These are phyloP conservation scores for Plantago coronopus DNA, from an alignment of 305 asterid genomes.

Conservation along the genomic window DNA sequence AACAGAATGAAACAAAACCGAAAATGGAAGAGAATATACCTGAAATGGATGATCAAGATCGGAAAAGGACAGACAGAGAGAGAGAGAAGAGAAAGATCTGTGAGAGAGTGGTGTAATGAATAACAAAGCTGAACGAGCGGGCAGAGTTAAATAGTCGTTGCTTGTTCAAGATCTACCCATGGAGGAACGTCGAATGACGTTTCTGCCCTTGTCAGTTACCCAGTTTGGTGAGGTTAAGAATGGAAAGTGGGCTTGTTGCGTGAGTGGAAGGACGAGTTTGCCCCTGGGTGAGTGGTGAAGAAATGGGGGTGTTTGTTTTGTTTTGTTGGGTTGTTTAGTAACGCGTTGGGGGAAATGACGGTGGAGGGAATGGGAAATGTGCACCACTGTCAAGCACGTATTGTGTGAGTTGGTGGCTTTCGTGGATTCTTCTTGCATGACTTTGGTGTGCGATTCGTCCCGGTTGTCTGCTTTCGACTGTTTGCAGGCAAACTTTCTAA, in stretches of 20 bases:
- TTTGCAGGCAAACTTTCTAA: too few relatives aligned
- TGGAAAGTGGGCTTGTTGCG: too few relatives aligned
- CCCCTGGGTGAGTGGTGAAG: conserved; percentile 6
- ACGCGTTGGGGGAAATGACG: conserved; percentile 2
- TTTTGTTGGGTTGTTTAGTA: not conserved
- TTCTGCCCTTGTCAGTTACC: conserved; percentile 1
- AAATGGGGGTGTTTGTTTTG: not conserved
- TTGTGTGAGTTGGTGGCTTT: conserved; percentile 17
- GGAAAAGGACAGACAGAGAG: not conserved
- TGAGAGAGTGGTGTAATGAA: not conserved
- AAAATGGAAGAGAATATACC: too few relatives aligned
- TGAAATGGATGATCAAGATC: not conserved
- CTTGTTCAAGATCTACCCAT: conserved; percentile 31
- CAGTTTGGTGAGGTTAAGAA: too few relatives aligned
- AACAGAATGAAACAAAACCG: not conserved
- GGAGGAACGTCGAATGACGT: conserved; percentile 21
- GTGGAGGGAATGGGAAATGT: conserved; percentile 10
- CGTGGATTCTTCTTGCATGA: conserved; percentile 5
- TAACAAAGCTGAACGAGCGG: conserved; percentile 34
- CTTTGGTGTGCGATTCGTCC: too few relatives aligned
- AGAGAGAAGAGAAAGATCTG: not conserved
- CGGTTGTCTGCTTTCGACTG: too few relatives aligned
- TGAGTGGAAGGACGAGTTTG: not conserved
- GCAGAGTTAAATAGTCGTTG: conserved; percentile 41
- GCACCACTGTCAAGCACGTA: conserved; percentile 16